These are phyloP conservation scores for Stephania japonica DNA, from an alignment of 164 flowering plant genomes.

Conservation along the genomic window DNA sequence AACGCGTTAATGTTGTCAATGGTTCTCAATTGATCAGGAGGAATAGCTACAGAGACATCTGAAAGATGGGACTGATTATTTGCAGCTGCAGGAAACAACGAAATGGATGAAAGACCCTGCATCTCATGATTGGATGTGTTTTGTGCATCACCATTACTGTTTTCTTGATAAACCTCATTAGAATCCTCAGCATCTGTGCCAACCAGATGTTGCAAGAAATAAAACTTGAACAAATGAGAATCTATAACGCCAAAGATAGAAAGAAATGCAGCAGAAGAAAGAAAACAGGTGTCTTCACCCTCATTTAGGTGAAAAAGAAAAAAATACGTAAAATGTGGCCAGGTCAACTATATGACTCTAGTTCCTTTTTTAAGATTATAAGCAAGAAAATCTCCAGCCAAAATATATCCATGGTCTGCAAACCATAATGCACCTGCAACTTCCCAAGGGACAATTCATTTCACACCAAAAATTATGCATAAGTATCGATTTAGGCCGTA, in stretches of 20 bases:
- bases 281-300: too few species aligned
- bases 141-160: constrained; percentile 18
- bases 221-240: not conserved
- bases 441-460: not conserved
- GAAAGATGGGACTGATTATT: constrained; percentile 27
- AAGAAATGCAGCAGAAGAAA: not conserved
- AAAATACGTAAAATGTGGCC: too few species aligned
- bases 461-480: not conserved
- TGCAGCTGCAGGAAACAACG: constrained; percentile 31
- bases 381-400: not conserved
- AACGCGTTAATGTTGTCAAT: constrained; percentile 66
- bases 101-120: constrained; percentile 7
- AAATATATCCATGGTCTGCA: not conserved
- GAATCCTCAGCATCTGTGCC: constrained; percentile 14
- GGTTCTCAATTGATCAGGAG: constrained; percentile 70
- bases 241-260: not conserved
- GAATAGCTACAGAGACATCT: constrained; percentile 39
- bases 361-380: too few species aligned
- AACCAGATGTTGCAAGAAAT: not conserved
- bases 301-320: too few species aligned
- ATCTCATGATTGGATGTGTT: constrained; percentile 13
- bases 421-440: not conserved
- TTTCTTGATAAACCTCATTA: constrained; percentile 13
- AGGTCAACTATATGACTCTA: too few species aligned
- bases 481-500: not conserved